Evolutionary conservation across 2,329 filamentous ascomycete genomes (phyloP).

Genomic region (Trichoderma atrobrunneum): DNA sequence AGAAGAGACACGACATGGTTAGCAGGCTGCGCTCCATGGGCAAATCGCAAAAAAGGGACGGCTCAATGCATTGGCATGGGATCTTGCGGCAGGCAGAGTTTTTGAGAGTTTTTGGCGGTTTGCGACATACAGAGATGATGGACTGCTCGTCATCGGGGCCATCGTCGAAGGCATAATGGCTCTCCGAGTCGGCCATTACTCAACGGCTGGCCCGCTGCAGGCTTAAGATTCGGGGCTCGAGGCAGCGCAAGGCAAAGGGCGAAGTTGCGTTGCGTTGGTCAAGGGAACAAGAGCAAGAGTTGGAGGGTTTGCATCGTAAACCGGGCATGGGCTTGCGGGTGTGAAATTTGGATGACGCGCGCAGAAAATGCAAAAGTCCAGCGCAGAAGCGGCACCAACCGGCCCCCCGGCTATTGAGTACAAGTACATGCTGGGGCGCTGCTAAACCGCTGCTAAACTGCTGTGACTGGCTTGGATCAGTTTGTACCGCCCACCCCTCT

Average conservation of each 20-base stretch:
- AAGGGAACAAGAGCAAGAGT: not conserved
- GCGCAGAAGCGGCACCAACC: not conserved
- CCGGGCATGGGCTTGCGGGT: conserved; percentile 14
- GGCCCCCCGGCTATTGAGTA: not conserved
- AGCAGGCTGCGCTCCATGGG: conserved; percentile 21
- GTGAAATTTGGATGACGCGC: conserved; percentile 18
- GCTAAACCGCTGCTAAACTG: not conserved
- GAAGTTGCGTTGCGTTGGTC: not conserved
- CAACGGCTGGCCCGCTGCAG: conserved; percentile 17
- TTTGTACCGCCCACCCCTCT: not conserved
- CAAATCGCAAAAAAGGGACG: conserved; percentile 30
- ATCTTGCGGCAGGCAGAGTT: not conserved
- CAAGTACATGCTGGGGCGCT: not conserved
- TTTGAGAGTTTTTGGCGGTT: not conserved
- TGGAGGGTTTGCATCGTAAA: conserved; percentile 15
- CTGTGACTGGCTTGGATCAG: not conserved
- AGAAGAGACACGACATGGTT: not conserved
- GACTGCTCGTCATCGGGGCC: conserved; percentile 48
- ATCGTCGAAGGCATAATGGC: conserved; percentile 48
- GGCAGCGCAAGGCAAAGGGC: conserved; percentile 14
- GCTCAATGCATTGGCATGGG: conserved; percentile 21
- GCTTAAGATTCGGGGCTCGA: conserved; percentile 6
- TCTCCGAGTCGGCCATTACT: conserved; percentile 44
- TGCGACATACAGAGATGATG: conserved; percentile 39
- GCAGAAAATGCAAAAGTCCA: conserved; percentile 4